phyloP scores from a whole-genome alignment of 2,329 filamentous ascomycete genomes.

The Cercospora zeina region DNA sequence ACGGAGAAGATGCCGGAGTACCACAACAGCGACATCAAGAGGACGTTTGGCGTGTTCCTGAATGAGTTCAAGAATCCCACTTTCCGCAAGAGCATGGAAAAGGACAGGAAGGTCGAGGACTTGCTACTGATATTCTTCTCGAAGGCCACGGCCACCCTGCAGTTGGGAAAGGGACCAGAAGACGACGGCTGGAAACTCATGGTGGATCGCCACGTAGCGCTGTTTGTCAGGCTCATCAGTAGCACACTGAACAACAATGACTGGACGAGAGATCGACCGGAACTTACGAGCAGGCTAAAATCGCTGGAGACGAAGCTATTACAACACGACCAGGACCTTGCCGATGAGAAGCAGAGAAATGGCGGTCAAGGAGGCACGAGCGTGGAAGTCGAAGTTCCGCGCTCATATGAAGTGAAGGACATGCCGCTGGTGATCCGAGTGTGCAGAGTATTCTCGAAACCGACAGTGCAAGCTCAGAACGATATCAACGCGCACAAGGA shows the following conservation, averaged over 20 bases:
- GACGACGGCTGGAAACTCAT: conserved; percentile 90
- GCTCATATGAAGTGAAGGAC: conserved; percentile 92
- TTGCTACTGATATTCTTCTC: conserved; percentile 95
- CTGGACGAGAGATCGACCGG: conserved; percentile 79
- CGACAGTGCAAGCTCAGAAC: conserved; percentile 75
- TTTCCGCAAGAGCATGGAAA: conserved; percentile 89
- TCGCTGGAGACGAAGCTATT: conserved; percentile 91
- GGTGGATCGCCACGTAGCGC: conserved; percentile 88
- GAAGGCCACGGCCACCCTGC: conserved; percentile 85
- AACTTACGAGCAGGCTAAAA: conserved; percentile 74
- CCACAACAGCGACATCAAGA: conserved; percentile 84
- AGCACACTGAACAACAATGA: conserved; percentile 79
- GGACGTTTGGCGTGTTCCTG: conserved; percentile 91
- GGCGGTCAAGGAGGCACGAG: conserved; percentile 62
- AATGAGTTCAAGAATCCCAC: conserved; percentile 86
- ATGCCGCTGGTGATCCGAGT: conserved; percentile 93
- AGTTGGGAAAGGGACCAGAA: conserved; percentile 70
- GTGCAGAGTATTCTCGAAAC: conserved; percentile 79
- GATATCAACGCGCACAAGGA: conserved; percentile 81
- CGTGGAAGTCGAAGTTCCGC: conserved; percentile 77
- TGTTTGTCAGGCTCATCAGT: conserved; percentile 86
- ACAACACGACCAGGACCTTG: conserved; percentile 88
- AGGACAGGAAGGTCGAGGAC: conserved; percentile 89
- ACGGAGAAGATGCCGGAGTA: conserved; percentile 84
- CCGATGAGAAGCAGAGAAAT: conserved; percentile 59